Percentiles rank a stretch among this genome's conserved stretches.
These are phyloP conservation scores for Diaporthe capsici DNA, from an alignment of 2,329 filamentous ascomycete species.

Conservation along the genomic window DNA sequence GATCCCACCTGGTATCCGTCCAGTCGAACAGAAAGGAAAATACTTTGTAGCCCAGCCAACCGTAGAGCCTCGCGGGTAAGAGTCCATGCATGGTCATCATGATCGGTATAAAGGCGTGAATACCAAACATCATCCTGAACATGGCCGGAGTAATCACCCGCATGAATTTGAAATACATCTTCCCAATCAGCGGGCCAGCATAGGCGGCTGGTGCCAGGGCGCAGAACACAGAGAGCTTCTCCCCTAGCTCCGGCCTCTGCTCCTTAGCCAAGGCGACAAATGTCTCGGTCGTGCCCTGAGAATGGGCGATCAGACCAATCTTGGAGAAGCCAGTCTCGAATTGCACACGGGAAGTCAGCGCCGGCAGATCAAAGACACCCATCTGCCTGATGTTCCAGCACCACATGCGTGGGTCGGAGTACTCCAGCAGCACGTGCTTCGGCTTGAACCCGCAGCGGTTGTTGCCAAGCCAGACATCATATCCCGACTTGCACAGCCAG, in stretches of 20 bases:
- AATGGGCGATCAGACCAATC: slow-evolving; percentile 87
- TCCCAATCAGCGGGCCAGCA: slow-evolving; percentile 86
- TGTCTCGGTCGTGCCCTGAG: slow-evolving; percentile 91
- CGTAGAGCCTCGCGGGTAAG: slow-evolving; percentile 78
- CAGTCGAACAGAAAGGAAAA: slow-evolving; percentile 93
- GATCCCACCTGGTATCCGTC: slow-evolving; percentile 88
- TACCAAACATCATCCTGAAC: slow-evolving; percentile 88
- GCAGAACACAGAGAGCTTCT: slow-evolving; percentile 90
- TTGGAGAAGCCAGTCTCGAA: slow-evolving; percentile 87
- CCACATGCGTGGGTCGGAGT: slow-evolving; percentile 92
- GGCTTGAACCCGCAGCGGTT: slow-evolving; percentile 91
- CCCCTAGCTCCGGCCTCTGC: slow-evolving; percentile 86
- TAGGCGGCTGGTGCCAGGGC: slow-evolving; percentile 92
- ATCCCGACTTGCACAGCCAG: slow-evolving; percentile 91
- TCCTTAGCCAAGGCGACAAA: slow-evolving; percentile 91
- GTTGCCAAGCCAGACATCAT: slow-evolving; percentile 96
- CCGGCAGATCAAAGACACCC: slow-evolving; percentile 89
- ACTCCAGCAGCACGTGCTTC: slow-evolving; percentile 78
- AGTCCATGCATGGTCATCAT: slow-evolving; percentile 88
- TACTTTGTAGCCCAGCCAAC: slow-evolving; percentile 86
- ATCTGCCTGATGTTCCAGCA: slow-evolving; percentile 96
- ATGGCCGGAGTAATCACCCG: slow-evolving; percentile 80
- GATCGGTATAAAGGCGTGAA: slow-evolving; percentile 92
- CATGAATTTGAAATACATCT: slow-evolving; percentile 95
- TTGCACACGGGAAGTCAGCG: slow-evolving; percentile 83